These are phyloP conservation scores for Diplodia seriata DNA, from an alignment of 2,329 filamentous ascomycete genomes.

Conservation along the genomic window DNA sequence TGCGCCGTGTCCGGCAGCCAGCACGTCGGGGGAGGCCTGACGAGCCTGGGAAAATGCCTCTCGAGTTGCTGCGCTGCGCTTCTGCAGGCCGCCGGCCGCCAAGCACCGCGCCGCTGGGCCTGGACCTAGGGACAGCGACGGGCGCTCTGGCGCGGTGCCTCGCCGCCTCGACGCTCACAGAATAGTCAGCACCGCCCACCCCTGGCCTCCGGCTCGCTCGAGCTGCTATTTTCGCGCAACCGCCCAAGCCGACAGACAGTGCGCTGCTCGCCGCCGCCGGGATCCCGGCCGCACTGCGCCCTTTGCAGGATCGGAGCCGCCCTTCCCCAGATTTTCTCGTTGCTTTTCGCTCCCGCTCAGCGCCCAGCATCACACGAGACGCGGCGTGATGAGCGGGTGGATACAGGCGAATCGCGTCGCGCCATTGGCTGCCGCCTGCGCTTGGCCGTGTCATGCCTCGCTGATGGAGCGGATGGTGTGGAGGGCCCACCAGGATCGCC, in stretches of 20 bases:
- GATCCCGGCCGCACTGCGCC: slow-evolving; percentile 18
- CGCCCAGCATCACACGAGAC: slow-evolving; percentile 28
- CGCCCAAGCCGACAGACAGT: slow-evolving; percentile 23
- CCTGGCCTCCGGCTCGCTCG: not conserved
- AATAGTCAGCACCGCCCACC: not conserved
- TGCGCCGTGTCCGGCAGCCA: slow-evolving; percentile 9
- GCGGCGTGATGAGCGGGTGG: slow-evolving; percentile 27
- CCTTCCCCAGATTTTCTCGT: slow-evolving; percentile 31
- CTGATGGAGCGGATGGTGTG: slow-evolving; percentile 16
- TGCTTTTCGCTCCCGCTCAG: slow-evolving; percentile 29
- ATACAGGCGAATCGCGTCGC: slow-evolving; percentile 12
- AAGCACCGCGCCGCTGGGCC: slow-evolving; percentile 16
- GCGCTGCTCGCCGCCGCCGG: not conserved
- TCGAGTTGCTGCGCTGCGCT: not conserved
- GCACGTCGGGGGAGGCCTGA: slow-evolving; percentile 6
- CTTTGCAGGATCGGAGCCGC: slow-evolving; percentile 22
- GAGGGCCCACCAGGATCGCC: slow-evolving; percentile 29
- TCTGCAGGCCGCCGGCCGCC: slow-evolving; percentile 8
- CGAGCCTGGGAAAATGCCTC: not conserved
- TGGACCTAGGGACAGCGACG: slow-evolving; percentile 1
- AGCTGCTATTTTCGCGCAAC: slow-evolving; percentile 22
- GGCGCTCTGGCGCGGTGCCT: slow-evolving; percentile 1
- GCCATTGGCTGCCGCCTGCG: slow-evolving; percentile 23
- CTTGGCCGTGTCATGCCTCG: slow-evolving; percentile 27
- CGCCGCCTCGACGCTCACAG: slow-evolving; percentile 4